Percentiles rank a stretch among this genome's conserved stretches.
Conservation (phyloP, 2,329 filamentous ascomycete species). For the Fusarium lateritium region DNA sequence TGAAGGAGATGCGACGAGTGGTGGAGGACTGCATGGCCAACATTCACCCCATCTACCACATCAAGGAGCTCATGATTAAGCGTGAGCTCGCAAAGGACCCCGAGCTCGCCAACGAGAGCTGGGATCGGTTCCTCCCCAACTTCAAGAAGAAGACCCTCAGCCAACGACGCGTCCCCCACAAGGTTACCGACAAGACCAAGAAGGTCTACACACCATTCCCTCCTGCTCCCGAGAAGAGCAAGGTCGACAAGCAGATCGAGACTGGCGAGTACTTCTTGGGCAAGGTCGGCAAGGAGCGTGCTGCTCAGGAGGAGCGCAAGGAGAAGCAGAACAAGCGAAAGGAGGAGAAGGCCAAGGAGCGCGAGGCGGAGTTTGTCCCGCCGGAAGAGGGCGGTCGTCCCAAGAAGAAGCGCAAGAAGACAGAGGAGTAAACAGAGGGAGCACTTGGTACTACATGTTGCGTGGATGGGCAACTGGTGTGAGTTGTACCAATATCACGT, state of each 20-base stretch:
- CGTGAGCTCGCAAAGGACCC: conserved; percentile 92
- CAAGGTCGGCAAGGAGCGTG: conserved; percentile 92
- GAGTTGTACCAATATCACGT: conserved; percentile 33
- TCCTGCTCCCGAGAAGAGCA: conserved; percentile 97
- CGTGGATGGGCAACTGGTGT: conserved; percentile 40
- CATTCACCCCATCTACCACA: conserved; percentile 91
- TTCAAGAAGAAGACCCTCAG: conserved; percentile 95
- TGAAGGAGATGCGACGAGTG: conserved; percentile 92
- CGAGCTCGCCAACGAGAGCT: conserved; percentile 87
- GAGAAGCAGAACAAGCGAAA: conserved; percentile 91
- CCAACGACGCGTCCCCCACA: conserved; percentile 85
- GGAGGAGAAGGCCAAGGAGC: conserved; percentile 87
- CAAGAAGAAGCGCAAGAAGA: conserved; percentile 76
- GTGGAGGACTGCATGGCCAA: conserved; percentile 98
- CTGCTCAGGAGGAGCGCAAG: conserved; percentile 81
- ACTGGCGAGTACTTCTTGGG: conserved; percentile 96
- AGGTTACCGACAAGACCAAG: conserved; percentile 92
- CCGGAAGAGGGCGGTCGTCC: conserved; percentile 81
- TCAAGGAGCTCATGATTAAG: conserved; percentile 89
- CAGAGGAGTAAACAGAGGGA: conserved; percentile 49
- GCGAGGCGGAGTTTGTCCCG: conserved; percentile 88
- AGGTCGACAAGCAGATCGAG: conserved; percentile 98
- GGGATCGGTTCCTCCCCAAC: conserved; percentile 96
- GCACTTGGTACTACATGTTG: conserved; percentile 30
- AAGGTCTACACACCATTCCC: conserved; percentile 98